Percentiles rank a stretch among this genome's conserved stretches.
These are phyloP conservation scores for Fistulinella prunicolor DNA, from an alignment of 768 basidiomycete genomes.

Conservation along the genomic window DNA sequence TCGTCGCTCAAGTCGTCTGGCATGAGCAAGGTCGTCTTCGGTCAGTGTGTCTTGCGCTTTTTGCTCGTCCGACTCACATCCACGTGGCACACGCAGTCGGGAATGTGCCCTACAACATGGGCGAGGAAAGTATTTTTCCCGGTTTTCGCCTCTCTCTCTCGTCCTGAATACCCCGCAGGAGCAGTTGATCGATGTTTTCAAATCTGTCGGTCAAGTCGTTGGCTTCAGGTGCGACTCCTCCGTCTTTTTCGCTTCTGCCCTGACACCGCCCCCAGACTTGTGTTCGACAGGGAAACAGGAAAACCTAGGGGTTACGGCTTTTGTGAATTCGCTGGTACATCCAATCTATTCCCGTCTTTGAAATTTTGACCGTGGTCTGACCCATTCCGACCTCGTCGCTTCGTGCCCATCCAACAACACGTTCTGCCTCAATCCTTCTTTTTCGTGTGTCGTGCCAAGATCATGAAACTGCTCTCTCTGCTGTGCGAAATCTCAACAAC, in stretches of 20 bases:
- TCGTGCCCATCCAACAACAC: background rate
- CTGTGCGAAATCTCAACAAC: conserved; percentile 94
- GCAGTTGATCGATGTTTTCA: conserved; percentile 84
- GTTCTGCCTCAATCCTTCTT: background rate
- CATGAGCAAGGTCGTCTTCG: conserved; percentile 75
- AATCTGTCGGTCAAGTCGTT: conserved; percentile 81
- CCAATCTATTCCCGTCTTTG: conserved; percentile 31
- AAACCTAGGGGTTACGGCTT: conserved; percentile 94
- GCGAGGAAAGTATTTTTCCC: conserved; percentile 47
- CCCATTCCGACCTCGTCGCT: conserved; percentile 30
- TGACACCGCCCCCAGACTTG: conserved; percentile 51
- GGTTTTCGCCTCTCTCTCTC: background rate
- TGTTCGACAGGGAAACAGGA: conserved; percentile 90
- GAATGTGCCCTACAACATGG: conserved; percentile 90
- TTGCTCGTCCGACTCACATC: conserved; percentile 1
- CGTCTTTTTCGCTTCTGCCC: background rate
- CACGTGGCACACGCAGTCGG: conserved; percentile 51
- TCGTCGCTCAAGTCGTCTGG: background rate
- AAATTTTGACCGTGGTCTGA: conserved; percentile 35
- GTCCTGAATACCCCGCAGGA: conserved; percentile 43
- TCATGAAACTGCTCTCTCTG: conserved; percentile 92
- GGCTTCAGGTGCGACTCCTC: conserved; percentile 67
- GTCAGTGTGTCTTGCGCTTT: conserved; percentile 36
- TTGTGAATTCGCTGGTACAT: conserved; percentile 88
- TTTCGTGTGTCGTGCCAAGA: conserved; percentile 46